A percentile compares a stretch with the other conserved stretches of the same genome.
phyloP scores from a whole-genome alignment of 129 eudicot genomes.

The Apium graveolens region DNA sequence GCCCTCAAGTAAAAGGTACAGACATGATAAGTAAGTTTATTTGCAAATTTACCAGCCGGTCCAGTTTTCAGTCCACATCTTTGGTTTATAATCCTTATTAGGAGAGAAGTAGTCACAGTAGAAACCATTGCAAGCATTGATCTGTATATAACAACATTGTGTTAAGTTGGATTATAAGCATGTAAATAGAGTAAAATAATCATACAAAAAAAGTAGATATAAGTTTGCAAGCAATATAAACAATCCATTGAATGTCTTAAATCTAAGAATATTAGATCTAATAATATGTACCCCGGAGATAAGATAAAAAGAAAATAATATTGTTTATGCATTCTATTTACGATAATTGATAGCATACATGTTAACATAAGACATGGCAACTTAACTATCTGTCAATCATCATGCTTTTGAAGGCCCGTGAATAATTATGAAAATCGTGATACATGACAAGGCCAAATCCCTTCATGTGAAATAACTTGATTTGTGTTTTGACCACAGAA shows the following conservation, averaged over 20 bases:
- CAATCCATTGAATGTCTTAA: background rate
- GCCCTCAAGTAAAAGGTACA: background rate
- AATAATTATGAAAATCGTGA: slow-evolving; percentile 17
- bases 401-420: slow-evolving; percentile 12
- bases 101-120: slow-evolving; percentile 98
- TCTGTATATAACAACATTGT: slow-evolving; percentile 36
- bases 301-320: background rate
- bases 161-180: background rate
- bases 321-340: background rate
- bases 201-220: background rate
- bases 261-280: background rate
- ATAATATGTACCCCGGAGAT: background rate
- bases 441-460: slow-evolving; percentile 5
- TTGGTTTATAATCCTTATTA: slow-evolving; percentile 82
- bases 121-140: slow-evolving; percentile 94
- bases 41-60: slow-evolving; percentile 73
- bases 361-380: background rate
- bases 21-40: background rate
- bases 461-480: slow-evolving; percentile 24
- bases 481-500: slow-evolving; percentile 14
- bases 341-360: background rate
- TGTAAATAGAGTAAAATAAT: background rate
- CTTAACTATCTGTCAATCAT: background rate
- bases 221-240: background rate
- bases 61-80: slow-evolving; percentile 99